Base-by-base conservation (phyloP, 495 filamentous ascomycete species). In the Rostrohypoxylon terebratum region DNA sequence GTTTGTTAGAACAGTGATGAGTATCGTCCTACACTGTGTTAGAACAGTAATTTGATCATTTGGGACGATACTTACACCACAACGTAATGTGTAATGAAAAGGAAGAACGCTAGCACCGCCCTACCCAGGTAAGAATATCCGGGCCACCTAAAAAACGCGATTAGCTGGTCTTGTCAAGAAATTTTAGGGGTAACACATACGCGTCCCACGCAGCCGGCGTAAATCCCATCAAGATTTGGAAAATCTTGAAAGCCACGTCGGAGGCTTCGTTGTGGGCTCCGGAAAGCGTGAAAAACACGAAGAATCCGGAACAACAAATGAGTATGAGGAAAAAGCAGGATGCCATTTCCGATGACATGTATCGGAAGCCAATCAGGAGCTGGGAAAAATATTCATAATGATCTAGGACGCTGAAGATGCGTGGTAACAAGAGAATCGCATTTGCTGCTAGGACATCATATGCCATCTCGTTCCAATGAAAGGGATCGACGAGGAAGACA, bases 361-460 rank as follows among this genome's bases (percentile, higher is more conserved):
- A 90, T 20, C 94, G 86, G 71, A 98, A 96, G 1, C 94, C 94
- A 68, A 98, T 96, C 50, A 98, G 86, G 33, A 98, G 85, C 78
- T 96, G 94, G 4, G 93, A 97, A 81, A 97, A 97, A 77, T 97
- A 97, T 70, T 91, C 90, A 77, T 94, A 96, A 77, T 98, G 94
- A 77, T 98, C 94, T 68, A 97, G 86, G 13, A 95, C 88, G 47
- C 93, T 95, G 81, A 97, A 97, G 2, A 97, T 88, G 48, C 94
- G 89, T 8, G 94, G 95, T 63, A 97, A 92, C 2, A 98, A 83
- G 28, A 98, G 87, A 13, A 97, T 91, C 18, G 94, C 94, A 70
- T 93, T 96, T 5, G 93, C 90, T 7, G 94, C 93, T 18, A 98
- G 85, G 38, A 97, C 89, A 80, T 98, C 94, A 77, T 97, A 97